A percentile compares a stretch with the other conserved stretches of the same genome.
Conservation (phyloP, 164 flowering plant genomes). For the Amborella trichopoda region DNA sequence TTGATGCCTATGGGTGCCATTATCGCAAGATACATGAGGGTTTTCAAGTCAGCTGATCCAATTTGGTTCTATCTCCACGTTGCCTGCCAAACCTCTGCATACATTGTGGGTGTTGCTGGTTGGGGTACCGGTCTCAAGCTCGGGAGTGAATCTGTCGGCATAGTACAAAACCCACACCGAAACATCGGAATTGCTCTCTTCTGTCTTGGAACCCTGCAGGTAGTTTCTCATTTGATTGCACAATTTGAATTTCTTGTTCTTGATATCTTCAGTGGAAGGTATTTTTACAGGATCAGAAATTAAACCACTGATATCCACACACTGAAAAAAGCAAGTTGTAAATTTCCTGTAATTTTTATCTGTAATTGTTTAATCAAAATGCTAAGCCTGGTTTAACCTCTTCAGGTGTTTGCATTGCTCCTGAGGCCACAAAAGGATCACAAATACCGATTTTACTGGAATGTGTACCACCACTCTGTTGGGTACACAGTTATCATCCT, state of each 20-base stretch:
- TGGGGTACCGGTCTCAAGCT: conserved; percentile 28
- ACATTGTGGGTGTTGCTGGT: conserved; percentile 23
- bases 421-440: conserved; percentile 76
- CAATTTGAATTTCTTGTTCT: too few relatives aligned
- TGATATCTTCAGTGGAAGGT: too few relatives aligned
- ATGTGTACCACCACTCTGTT: conserved; percentile 48
- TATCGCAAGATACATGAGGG: conserved; percentile 75
- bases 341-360: too few relatives aligned
- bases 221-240: too few relatives aligned
- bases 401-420: conserved; percentile 65
- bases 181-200: conserved; percentile 24
- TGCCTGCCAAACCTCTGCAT: conserved; percentile 22
- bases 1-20: conserved; percentile 71
- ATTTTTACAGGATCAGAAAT: too few relatives aligned
- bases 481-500: conserved; percentile 49
- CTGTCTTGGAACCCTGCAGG: conserved; percentile 21
- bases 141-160: conserved; percentile 15
- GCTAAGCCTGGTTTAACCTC: neutral
- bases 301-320: too few relatives aligned
- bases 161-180: conserved; percentile 16
- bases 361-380: neutral
- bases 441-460: conserved; percentile 73
- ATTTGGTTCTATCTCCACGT: conserved; percentile 30
- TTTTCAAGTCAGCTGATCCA: conserved; percentile 48
- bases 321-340: too few relatives aligned